Evolutionary conservation across 169 alveolate species (phyloP), one percentile per base, ranked within the genome.

Genomic region (Theileria sp.): DNA sequence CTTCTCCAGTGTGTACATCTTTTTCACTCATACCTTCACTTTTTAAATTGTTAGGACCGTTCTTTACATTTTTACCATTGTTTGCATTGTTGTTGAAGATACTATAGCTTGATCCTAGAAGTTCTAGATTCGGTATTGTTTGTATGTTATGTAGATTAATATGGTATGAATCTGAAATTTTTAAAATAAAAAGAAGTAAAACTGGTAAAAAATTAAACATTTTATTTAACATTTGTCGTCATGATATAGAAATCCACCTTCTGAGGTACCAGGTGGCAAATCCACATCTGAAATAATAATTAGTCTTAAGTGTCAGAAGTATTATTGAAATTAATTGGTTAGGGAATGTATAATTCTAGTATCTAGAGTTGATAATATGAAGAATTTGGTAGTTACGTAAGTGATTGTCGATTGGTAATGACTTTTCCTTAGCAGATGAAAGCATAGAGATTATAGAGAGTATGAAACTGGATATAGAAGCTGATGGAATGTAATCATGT

Each of bases 401-500:
- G 62, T 90, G 92, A 84, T 92, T 88, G 49, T 92, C 95, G 62
- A 79, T 70, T 6, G 95, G 95, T 50, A 87, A 69, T n/a, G 87
- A 86, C 75, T 92, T 91, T 58, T 91, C 95, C 71, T 88, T 92
- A 25, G 95, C 95, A 51, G 88, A 77, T 9, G 94, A 92, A 32
- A 93, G 73, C 96, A 93, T 93, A 17, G 95, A 88, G 21, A 93
- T 86, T 62, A 93, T 81, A 25, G 95, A 83, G 72, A 93, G 87
- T 38, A 88, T 89, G 70, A 93, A 69, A n/a, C 94, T 84, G 28
- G 92, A 64, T n/a, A 93, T 82, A 13, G 95, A 86, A 30, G 93
- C 88, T 30, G 92, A 86, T 12, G 96, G 96, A 34, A 86, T 61
- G 80, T 93, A 93, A 81, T 93, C 96, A 30, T 89, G 75, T 36